Evolutionary conservation across 495 filamentous ascomycete species (phyloP).

Genomic region (Talaromyces trachyspermus): DNA sequence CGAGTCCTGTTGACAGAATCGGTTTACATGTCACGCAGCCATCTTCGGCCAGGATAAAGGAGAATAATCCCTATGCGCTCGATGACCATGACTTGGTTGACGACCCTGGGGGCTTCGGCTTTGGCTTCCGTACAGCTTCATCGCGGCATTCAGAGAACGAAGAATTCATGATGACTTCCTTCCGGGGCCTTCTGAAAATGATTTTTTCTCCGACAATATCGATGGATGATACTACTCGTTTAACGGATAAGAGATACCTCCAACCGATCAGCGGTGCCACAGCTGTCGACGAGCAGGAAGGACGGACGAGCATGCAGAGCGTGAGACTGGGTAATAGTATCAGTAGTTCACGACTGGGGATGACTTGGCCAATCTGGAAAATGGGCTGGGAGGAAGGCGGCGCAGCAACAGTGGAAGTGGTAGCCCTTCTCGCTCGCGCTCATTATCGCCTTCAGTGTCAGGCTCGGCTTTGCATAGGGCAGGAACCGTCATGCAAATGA

Average conservation of each 20-base stretch:
- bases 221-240: constrained; percentile 61
- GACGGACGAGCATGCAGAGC: constrained; percentile 55
- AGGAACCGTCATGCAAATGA: constrained; percentile 88
- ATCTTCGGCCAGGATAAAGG: constrained; percentile 23
- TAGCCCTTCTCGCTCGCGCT: constrained; percentile 35
- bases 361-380: constrained; percentile 54
- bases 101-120: constrained; percentile 46
- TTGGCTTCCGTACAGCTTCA: constrained; percentile 40
- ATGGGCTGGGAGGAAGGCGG: constrained; percentile 37
- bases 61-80: constrained; percentile 19
- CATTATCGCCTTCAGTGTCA: constrained; percentile 60
- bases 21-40: constrained; percentile 16
- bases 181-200: constrained; percentile 14
- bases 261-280: constrained; percentile 62
- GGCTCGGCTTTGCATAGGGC: constrained; percentile 65
- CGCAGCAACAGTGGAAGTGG: constrained; percentile 42
- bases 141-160: constrained; percentile 7
- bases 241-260: constrained; percentile 52
- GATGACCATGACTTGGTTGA: constrained; percentile 30
- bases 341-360: constrained; percentile 52
- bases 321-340: constrained; percentile 32
- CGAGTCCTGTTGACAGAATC: constrained; percentile 27
- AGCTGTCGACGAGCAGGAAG: constrained; percentile 41
- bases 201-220: constrained; percentile 35
- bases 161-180: not conserved